phyloP scores from a whole-genome alignment of 257 asterid genomes.

The Solanum chilense region DNA sequence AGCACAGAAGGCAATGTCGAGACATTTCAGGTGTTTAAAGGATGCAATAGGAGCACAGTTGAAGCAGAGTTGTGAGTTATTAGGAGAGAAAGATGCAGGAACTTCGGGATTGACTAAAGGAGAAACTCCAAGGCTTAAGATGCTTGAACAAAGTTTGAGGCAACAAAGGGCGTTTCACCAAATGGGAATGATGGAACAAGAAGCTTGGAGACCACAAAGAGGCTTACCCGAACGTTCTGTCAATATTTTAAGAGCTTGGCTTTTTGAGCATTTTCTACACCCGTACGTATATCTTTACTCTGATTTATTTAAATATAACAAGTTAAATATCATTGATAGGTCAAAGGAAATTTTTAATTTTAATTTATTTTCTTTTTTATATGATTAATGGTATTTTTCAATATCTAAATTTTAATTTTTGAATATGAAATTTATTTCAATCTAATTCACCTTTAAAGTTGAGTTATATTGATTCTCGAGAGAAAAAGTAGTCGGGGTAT shows the following conservation, averaged over 20 bases:
- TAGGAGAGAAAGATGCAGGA: conserved; percentile 81
- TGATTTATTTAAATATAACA: neutral
- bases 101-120: conserved; percentile 79
- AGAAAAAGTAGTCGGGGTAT: neutral
- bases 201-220: conserved; percentile 96
- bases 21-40: conserved; percentile 82
- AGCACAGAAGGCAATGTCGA: conserved; percentile 94
- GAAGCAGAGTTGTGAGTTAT: conserved; percentile 55
- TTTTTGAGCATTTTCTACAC: conserved; percentile 91
- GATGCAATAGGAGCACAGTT: conserved; percentile 73
- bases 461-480: neutral
- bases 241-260: conserved; percentile 92
- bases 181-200: conserved; percentile 98
- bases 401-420: neutral
- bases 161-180: conserved; percentile 86
- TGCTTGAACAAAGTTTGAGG: conserved; percentile 73
- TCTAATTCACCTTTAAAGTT: neutral
- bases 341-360: neutral
- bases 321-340: neutral
- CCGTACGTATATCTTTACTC: conserved; percentile 53
- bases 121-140: conserved; percentile 80
- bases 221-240: conserved; percentile 97
- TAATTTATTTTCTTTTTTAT: too few species aligned
- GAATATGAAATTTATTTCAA: neutral
- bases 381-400: too few species aligned